Base-by-base conservation (phyloP, 2,329 filamentous ascomycete species). In the Aspergillus proliferans region DNA sequence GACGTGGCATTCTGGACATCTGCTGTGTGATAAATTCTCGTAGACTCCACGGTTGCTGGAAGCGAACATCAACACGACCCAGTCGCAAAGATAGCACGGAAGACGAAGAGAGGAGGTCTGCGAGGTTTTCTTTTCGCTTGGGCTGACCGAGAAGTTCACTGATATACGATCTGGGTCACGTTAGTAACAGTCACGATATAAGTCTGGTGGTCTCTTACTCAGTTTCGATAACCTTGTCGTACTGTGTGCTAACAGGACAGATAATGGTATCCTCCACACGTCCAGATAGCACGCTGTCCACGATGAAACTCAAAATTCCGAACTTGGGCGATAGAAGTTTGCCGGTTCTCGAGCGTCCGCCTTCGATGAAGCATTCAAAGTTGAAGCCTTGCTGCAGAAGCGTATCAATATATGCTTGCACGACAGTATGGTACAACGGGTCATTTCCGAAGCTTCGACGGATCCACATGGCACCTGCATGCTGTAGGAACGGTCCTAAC, bases 141-240 rank as follows among this genome's bases (percentile, higher is more conserved):
- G 93, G 93, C 53, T 94, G 85, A 3, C 93, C 93, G 0, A 98
- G 79, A 2, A 98, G 80, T 68, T 98, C 93, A 30, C 85, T 93
- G 41, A 97, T 92, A 63, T 98, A 98, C 4, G 90, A 93, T 56
- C 76, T 78, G 47, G 47, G n/a, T 2, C 41, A 52, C 30, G 43
- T 54, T 39, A 63, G 55, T 40, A 52, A 21, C 22, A 22, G 22
- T 22, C 5, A 6, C 4, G 22, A 22, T 22, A 22, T 5, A 5
- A 21, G 4, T 21, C 22, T 22, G 22, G 22, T 22, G 4, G 22
- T 22, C 22, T 6, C 22, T 53, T 66, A 75, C 69, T 95, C 90
- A 1, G 94, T 95, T 69, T 98, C 93, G 51, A 98, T 94, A 48
- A 98, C 93, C 65, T 97, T 98, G 76, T 98, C 93, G 65, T 98